Base-by-base conservation (phyloP, 495 filamentous ascomycete species). In the Alectoria sarmentosa region DNA sequence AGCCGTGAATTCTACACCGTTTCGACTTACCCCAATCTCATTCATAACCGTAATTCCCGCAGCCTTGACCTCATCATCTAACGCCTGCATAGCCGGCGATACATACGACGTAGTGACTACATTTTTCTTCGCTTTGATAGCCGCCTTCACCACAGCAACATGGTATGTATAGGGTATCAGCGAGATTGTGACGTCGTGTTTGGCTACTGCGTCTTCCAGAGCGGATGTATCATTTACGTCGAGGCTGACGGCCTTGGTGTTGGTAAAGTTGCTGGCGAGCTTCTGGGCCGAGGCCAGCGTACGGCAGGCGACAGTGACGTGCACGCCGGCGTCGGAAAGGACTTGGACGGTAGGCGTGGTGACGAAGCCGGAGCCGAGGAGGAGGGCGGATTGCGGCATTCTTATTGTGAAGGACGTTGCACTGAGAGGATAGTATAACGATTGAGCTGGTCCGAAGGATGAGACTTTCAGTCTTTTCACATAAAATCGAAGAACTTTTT, bases 31-130 rank as follows among this genome's bases (percentile, higher is more conserved):
- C 62, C 93, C 92, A 73, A 97, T 96, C 84, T 98, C 94, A 73
- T 98, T 97, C 89, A 98, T 89, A 65, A 98, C 92, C 0, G 91
- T 96, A 70, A 98, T 98, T 58, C 92, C 93, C 13, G 95, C 95
- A 55, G 88, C 87, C 82, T 96, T 96, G 73, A 83, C 85, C 67
- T 86, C 82, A 63, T 83, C 78, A 64, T 97, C 91, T 37, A 98
- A 81, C 78, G 90, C 94, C 75, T 86, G 70, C 92, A 98, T 97
- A 36, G 90, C 91, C 0, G 92, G 91, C 3, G 90, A 94, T 57
- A 96, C 88, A 70, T 98, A 97, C 64, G 85, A 89, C n/a, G 94
- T 98, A 48, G 94, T 97, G 60, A 98, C 94, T 60, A 98, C 92
- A 80, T 98, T 78, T 78, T 89, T 95, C 88, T 96, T 97, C 65